A percentile compares a stretch with the other conserved stretches of the same genome.
Conservation (phyloP, 768 basidiomycete species). For the Lentinus tigrinus region DNA sequence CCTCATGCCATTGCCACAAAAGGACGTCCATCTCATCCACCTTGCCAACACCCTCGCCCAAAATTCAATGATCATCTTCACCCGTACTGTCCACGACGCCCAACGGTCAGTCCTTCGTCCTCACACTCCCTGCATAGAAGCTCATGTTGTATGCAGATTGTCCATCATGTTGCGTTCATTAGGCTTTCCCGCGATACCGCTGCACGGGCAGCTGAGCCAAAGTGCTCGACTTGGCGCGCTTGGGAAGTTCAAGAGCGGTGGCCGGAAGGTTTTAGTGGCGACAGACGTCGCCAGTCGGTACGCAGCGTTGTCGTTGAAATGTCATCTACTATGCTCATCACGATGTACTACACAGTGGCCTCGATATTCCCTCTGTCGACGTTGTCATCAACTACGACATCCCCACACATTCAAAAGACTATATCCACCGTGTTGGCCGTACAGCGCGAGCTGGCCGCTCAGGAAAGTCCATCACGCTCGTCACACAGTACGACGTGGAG, state of each 20-base stretch:
- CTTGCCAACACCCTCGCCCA: constrained; percentile 86
- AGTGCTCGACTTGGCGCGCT: constrained; percentile 91
- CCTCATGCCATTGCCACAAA: constrained; percentile 86
- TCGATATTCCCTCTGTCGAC: constrained; percentile 96
- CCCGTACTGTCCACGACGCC: constrained; percentile 91
- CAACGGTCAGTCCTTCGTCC: constrained; percentile 51
- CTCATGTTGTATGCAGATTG: constrained; percentile 44
- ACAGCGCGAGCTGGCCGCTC: constrained; percentile 97
- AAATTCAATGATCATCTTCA: constrained; percentile 95
- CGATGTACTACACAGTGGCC: constrained; percentile 52
- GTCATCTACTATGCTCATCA: background rate
- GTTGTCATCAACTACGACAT: constrained; percentile 98
- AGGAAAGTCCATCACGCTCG: constrained; percentile 95
- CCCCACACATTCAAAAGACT: constrained; percentile 97
- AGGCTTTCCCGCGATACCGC: constrained; percentile 91
- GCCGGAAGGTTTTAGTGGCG: constrained; percentile 87
- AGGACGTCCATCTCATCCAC: constrained; percentile 89
- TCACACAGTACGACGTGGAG: constrained; percentile 98
- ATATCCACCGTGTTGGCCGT: constrained; percentile 96
- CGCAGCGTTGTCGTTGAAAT: constrained; percentile 24
- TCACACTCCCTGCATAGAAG: background rate
- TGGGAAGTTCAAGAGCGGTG: constrained; percentile 93
- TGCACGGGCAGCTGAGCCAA: constrained; percentile 94
- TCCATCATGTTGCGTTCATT: constrained; percentile 87
- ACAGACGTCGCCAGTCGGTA: constrained; percentile 95